Conservation (phyloP, 23 red algal genomes). For the Chondrus crispus region DNA sequence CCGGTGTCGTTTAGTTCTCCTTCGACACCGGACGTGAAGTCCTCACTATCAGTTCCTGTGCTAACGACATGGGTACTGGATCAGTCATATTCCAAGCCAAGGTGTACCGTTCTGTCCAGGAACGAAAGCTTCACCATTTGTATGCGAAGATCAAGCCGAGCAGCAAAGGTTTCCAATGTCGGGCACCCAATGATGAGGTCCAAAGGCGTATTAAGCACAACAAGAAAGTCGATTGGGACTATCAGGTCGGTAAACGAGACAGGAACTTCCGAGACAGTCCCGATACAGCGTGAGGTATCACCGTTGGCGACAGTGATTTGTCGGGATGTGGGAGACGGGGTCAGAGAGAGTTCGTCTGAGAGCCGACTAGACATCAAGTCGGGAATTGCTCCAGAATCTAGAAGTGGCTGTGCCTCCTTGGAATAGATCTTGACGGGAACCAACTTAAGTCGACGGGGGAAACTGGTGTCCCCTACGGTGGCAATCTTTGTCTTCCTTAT, state of each 20-base stretch:
- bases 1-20: too few species aligned
- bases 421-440: background rate
- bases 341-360: background rate
- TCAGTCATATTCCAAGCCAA: too few species aligned
- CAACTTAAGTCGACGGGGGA: background rate
- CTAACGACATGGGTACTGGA: too few species aligned
- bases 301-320: background rate
- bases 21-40: too few species aligned
- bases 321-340: background rate
- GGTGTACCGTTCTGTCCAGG: too few species aligned
- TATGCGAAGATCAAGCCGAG: background rate
- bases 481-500: too few species aligned
- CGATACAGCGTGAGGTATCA: background rate
- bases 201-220: background rate
- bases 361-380: background rate
- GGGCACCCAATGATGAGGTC: background rate
- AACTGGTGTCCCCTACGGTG: too few species aligned
- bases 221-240: background rate
- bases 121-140: background rate
- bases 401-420: background rate
- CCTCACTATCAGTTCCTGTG: too few species aligned
- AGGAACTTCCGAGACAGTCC: background rate
- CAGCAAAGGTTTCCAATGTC: background rate
- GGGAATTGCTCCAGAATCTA: slow-evolving; percentile 1
- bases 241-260: background rate